Evolutionary conservation across 2,329 filamentous ascomycete species (phyloP), one percentile per base, ranked within the genome.

Genomic region (Akanthomyces muscarius): DNA sequence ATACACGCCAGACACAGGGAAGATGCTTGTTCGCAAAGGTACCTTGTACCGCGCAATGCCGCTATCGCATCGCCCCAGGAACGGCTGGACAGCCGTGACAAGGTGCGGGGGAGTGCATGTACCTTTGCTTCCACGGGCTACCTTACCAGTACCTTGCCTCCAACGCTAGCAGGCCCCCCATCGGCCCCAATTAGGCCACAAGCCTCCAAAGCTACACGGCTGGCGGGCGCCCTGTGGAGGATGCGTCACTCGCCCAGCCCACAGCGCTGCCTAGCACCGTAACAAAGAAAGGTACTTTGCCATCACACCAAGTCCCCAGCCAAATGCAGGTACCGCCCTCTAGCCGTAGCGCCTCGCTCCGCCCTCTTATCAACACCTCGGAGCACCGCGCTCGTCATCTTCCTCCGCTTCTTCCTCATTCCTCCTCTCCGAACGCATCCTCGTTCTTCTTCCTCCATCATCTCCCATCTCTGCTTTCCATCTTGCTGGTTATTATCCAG

Each of bases 371-470:
- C 63, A 64, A 56, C 44, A 55, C 63, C 63, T 64, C 47, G 53
- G 53, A 62, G 52, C 52, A 59, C 58, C 58, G 47, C 63, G 45
- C 58, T 64, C 63, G 63, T 64, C 63, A 64, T 62, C 66, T 63
- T 67, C 61, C 66, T 67, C 65, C 63, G 58, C 63, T 64, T 67
- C 70, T 64, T 66, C 66, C 66, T 67, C 68, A 67, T 70, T 64
- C 48, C 53, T 66, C 50, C 28, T 61, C 63, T 62, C 67, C 69
- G 63, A 70, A 67, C 67, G 66, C 67, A 66, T 65, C 64, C 61
- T 63, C 65, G 64, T 65, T 65, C 69, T 66, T 69, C 50, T 25
- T 54, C 41, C 45, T 45, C 36, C 63, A 62, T 61, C 63, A 66
- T 47, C 60, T 61, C 45, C 51, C 63, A 61, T 52, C 38, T 61